Conservation (phyloP, 2,329 filamentous ascomycete species). For the Xylariaceae sp. region DNA sequence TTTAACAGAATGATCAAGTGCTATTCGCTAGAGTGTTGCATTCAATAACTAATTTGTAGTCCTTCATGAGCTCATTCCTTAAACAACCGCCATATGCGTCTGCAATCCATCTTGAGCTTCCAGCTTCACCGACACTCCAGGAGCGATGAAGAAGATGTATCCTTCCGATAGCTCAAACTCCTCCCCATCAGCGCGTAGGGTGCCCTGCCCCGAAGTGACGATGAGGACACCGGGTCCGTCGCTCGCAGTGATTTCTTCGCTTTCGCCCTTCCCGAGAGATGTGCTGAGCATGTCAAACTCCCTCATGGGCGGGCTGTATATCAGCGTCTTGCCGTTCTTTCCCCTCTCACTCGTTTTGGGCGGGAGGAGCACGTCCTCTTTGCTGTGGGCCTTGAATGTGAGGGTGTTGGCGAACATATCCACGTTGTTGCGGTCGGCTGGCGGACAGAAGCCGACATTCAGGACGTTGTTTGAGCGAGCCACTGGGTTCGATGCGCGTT, state of each 20-base stretch:
- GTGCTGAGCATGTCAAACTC: slow-evolving; percentile 67
- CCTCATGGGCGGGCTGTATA: slow-evolving; percentile 62
- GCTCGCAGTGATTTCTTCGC: slow-evolving; percentile 49
- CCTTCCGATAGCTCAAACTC: slow-evolving; percentile 54
- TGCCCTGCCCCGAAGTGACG: slow-evolving; percentile 54
- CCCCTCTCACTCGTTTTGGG: slow-evolving; percentile 45
- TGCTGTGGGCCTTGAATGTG: slow-evolving; percentile 57
- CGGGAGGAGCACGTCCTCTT: slow-evolving; percentile 51
- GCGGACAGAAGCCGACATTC: slow-evolving; percentile 63
- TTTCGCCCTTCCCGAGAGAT: slow-evolving; percentile 50
- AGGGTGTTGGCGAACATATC: slow-evolving; percentile 59
- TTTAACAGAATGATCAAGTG: too few relatives aligned
- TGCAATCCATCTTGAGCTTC: slow-evolving; percentile 31
- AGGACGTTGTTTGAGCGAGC: slow-evolving; percentile 69
- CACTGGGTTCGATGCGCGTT: too few relatives aligned
- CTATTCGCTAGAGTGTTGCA: too few relatives aligned
- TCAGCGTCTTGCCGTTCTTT: slow-evolving; percentile 53
- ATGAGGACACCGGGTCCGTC: slow-evolving; percentile 60
- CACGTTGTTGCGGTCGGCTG: slow-evolving; percentile 56
- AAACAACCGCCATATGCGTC: slow-evolving; percentile 35
- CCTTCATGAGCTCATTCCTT: slow-evolving; percentile 3
- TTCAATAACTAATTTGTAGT: too few relatives aligned
- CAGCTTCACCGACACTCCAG: slow-evolving; percentile 37
- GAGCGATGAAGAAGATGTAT: slow-evolving; percentile 61
- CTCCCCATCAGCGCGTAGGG: slow-evolving; percentile 48